Evolutionary conservation across 768 basidiomycete species (phyloP), one percentile per base, ranked within the genome.

Genomic region (Auricularia sp.): DNA sequence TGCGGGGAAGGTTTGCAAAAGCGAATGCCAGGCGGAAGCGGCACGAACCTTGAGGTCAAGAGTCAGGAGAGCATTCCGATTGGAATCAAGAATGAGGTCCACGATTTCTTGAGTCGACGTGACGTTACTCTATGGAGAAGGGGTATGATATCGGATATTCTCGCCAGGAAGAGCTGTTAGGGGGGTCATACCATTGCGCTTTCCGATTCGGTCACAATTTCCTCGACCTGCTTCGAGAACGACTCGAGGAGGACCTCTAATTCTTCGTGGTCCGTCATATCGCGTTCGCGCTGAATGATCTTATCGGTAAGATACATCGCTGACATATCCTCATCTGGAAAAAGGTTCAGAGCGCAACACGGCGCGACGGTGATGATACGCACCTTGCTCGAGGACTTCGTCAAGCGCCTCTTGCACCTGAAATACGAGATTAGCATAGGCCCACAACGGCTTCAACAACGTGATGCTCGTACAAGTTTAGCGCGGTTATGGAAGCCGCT

Each of bases 101-200:
- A 96, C 92, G 63, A 98, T 98, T 76, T 98, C 96, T 78, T 98
- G 96, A 0, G 96, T 98, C 13, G 94, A 94, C 76, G 94, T 90
- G 45, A 98, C 92, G 73, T 98, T 98, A 64, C 82, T 85, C 93
- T 93, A 68, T 58, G 65, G 63, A 37, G 39, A 54, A 58, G 58
- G 44, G 44, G n/a, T 21, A 62, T 58, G 16, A 33, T 62, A 5
- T 11, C 16, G 63, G n/a, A 3, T 14, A 54, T 35, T 18, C 29
- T 29, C 24, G 34, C 16, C 29, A 33, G 62, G 54, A 18, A 24
- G 61, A 63, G 42, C 6, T 34, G 35, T 35, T 10, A 8, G 13
- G 39, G 13, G 39, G 14, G 29, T 73, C 79, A 64, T 70, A 91
- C 92, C 72, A 92, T 86, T 3, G 88, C 93, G 66, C 83, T 92